Evolutionary conservation across 331 rosid genomes (phyloP).

Genomic region (Quercus lobata): DNA sequence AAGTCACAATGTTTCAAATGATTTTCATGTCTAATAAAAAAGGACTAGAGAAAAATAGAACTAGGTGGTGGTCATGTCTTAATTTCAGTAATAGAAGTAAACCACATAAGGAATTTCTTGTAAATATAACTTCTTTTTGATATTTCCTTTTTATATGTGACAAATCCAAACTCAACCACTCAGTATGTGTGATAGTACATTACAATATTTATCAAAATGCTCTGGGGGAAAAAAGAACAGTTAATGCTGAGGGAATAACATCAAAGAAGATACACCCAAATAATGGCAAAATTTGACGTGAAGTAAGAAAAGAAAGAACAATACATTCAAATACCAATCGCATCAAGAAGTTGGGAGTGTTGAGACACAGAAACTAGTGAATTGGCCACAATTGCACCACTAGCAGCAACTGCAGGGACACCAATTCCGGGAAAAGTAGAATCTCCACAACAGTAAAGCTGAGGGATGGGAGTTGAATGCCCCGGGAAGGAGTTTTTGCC

Average conservation of each 20-base stretch:
- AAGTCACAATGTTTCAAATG: no score
- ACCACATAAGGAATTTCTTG: background rate
- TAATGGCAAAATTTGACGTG: background rate
- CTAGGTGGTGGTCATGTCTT: background rate
- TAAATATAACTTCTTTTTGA: background rate
- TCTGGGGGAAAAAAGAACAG: background rate
- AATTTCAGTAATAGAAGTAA: background rate
- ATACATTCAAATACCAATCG: constrained; percentile 64
- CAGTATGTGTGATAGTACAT: background rate
- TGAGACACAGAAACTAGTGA: constrained; percentile 77
- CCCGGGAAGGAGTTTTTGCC: constrained; percentile 68
- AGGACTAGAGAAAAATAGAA: background rate
- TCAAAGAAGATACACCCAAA: background rate
- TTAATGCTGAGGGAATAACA: background rate
- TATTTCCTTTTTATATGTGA: background rate
- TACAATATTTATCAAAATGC: background rate
- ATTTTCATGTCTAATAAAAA: no score
- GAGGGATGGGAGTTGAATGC: constrained; percentile 71
- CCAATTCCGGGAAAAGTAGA: constrained; percentile 97
- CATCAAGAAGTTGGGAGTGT: constrained; percentile 85
- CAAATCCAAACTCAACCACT: background rate
- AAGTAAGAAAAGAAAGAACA: background rate
- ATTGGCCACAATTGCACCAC: constrained; percentile 94
- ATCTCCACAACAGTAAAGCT: constrained; percentile 85
- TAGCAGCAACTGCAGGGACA: constrained; percentile 95